A percentile compares a stretch with the other conserved stretches of the same genome.
phyloP scores from a whole-genome alignment of 805 yeast species.

The Millerozyma miso region DNA sequence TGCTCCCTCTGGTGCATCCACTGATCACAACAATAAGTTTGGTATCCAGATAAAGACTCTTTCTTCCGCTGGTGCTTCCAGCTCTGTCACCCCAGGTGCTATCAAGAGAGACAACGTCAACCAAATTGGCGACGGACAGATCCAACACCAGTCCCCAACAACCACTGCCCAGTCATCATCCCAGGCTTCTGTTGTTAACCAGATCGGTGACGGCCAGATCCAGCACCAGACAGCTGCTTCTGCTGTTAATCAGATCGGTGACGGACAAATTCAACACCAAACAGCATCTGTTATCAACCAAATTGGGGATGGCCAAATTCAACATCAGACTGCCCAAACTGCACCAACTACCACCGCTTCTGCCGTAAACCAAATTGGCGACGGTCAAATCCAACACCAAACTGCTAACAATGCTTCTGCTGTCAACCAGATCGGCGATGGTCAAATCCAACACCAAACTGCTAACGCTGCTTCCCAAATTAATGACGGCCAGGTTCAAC shows the following conservation, averaged over 20 bases:
- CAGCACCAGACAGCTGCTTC: slow-evolving; percentile 44
- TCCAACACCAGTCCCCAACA: slow-evolving; percentile 41
- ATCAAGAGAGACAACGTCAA: slow-evolving; percentile 37
- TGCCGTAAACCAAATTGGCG: slow-evolving; percentile 28
- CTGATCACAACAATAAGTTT: slow-evolving; percentile 53
- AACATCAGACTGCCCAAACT: slow-evolving; percentile 20
- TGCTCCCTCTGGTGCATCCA: slow-evolving; percentile 48
- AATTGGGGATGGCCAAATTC: slow-evolving; percentile 37
- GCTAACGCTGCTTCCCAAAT: slow-evolving; percentile 22
- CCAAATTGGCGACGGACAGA: slow-evolving; percentile 62
- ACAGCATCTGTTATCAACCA: slow-evolving; percentile 30
- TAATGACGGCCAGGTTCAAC: slow-evolving; percentile 30
- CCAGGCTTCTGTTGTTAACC: slow-evolving; percentile 41
- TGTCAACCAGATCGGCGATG: slow-evolving; percentile 32
- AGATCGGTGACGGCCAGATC: slow-evolving; percentile 44
- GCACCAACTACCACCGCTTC: slow-evolving; percentile 13
- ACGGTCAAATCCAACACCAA: slow-evolving; percentile 47
- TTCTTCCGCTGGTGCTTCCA: slow-evolving; percentile 24
- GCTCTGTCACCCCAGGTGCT: slow-evolving; percentile 19
- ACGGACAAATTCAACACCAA: slow-evolving; percentile 32
- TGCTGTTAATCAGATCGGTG: slow-evolving; percentile 30
- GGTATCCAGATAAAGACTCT: slow-evolving; percentile 67
- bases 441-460: slow-evolving; percentile 31
- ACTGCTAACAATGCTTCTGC: slow-evolving; percentile 25
- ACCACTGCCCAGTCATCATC: slow-evolving; percentile 28